Conservation (phyloP, 139 green algal genomes). For the Pleodorina starrii region DNA sequence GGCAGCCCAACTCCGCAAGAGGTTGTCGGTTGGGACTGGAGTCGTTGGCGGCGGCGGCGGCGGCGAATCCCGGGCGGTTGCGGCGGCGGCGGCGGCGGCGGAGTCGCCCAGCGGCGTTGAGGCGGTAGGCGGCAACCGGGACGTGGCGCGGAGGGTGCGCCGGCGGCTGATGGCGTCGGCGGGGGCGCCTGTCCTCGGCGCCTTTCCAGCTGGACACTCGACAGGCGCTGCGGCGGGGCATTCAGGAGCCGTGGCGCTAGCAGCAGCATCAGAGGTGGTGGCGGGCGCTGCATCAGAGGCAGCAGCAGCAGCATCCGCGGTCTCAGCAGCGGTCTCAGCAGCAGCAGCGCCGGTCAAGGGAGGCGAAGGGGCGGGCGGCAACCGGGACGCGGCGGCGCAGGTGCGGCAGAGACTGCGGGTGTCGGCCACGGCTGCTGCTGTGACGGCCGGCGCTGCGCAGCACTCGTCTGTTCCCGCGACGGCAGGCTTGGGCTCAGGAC, state of each 20-base stretch:
- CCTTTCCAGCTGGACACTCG: not conserved
- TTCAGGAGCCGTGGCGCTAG: not conserved
- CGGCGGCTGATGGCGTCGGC: constrained; percentile 5
- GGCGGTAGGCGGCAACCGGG: not conserved
- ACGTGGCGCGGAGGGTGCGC: not conserved
- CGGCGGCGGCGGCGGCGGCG: no score
- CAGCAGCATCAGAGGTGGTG: not conserved
- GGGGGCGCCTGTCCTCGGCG: not conserved
- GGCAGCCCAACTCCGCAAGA: no score
- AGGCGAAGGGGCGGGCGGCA: not conserved
- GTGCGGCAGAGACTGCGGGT: not conserved
- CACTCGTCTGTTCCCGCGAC: not conserved
- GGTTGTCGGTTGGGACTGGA: no score
- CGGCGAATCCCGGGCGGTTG: no score
- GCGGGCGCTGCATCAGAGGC: not conserved
- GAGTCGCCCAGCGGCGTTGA: no score
- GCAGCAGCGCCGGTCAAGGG: not conserved
- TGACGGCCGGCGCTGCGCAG: not conserved
- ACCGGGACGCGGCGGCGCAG: not conserved
- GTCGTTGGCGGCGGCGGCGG: no score
- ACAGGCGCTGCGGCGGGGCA: not conserved
- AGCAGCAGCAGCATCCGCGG: not conserved
- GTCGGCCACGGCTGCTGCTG: not conserved
- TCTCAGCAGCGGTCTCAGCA: not conserved
- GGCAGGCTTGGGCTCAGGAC: not conserved